Evolutionary conservation across 306 rosid species (phyloP), one percentile per base, ranked within the genome.

Genomic region (Lagenaria siceraria): DNA sequence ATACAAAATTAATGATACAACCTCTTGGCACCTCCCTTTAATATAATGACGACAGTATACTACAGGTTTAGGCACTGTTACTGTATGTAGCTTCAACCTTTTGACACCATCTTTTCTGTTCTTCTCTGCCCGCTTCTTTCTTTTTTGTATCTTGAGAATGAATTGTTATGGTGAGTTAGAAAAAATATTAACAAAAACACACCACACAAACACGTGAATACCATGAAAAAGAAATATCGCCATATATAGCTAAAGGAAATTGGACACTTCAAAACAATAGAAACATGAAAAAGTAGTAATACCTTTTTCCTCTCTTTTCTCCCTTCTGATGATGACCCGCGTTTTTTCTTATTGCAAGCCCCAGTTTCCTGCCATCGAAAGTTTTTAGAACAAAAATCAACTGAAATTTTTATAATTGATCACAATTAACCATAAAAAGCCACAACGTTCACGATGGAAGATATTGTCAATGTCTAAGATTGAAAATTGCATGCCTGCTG

Each of bases 21-120:
- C 98, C 96, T 90, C 90, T 1, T 84, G 55, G 84, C 98, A 92
- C 81, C 90, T 86, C 82, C 98, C 98, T 29, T 29, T 27, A 10
- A 84, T 36, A 85, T 83, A 92, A 84, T 95, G 97, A 79, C 90
- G 97, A 81, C 98, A 95, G 78, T 81, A 60, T 25, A 66, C 1
- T 27, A 82, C 70, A 64, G 87, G 11, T 83, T 90, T 94, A 0
- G 88, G 87, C 81, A 83, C 88, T 43, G 78, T 85, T 43, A 86
- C 85, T 24, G 80, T 84, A 71, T 27, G 86, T 79, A 89, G 76
- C 74, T 87, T 90, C 88, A 87, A 62, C 86, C 90, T 92, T 82
- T 83, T 92, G 69, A 89, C 91, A 77, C 98, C 97, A 77, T 73
- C 90, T 81, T 88, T 58, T 82, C 89, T 89, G 85, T 92, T 90